Evolutionary conservation across 2,329 filamentous ascomycete species (phyloP).

Genomic region (Mycocentrospora acerina): DNA sequence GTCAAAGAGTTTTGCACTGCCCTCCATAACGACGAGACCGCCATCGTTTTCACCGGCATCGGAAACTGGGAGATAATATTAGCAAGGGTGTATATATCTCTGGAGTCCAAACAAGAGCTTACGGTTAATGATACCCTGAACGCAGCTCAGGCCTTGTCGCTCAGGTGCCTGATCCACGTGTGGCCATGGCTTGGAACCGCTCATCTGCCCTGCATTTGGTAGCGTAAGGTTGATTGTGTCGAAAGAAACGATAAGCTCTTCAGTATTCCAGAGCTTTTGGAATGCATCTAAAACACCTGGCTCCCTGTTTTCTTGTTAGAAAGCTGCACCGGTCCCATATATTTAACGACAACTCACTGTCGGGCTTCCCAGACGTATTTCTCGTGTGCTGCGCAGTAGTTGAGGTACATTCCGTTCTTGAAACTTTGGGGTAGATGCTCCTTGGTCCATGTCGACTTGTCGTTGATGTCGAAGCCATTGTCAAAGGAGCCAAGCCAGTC

Average conservation of each 20-base stretch:
- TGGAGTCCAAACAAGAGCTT: no score
- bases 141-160: conserved; percentile 37
- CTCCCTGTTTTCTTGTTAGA: conserved; percentile 38
- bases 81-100: no score
- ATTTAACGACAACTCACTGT: conserved; percentile 8
- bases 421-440: conserved; percentile 44
- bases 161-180: conserved; percentile 49
- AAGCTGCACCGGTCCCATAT: neutral
- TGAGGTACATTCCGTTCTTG: conserved; percentile 42
- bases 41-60: conserved; percentile 52
- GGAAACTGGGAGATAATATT: no score
- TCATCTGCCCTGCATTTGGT: conserved; percentile 44
- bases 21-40: conserved; percentile 49
- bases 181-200: conserved; percentile 41
- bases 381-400: conserved; percentile 45
- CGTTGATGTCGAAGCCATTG: conserved; percentile 32
- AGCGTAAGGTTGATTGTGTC: conserved; percentile 47
- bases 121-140: conserved; percentile 51
- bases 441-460: conserved; percentile 45
- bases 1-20: conserved; percentile 44
- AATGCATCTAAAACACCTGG: conserved; percentile 46
- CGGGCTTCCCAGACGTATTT: conserved; percentile 49
- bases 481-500: conserved; percentile 34
- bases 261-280: conserved; percentile 45
- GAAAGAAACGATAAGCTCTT: conserved; percentile 33